Evolutionary conservation across 2,329 filamentous ascomycete genomes (phyloP).

Genomic region (Clonostachys chloroleuca): DNA sequence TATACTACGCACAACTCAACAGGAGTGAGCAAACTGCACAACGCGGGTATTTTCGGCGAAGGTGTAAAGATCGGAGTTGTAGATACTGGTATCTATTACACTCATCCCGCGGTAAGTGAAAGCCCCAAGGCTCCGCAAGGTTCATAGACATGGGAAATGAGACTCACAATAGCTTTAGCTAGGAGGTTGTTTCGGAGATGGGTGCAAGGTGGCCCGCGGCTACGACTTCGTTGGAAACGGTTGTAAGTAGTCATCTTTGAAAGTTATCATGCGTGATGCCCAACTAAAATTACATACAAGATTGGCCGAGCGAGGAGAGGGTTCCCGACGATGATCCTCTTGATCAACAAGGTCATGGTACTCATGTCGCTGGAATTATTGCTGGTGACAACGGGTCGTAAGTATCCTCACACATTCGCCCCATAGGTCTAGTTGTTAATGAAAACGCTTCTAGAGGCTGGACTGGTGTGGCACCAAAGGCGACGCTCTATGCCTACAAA

Average conservation of each 20-base stretch:
- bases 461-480: slow-evolving; percentile 19
- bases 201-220: slow-evolving; percentile 14
- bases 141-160: not conserved
- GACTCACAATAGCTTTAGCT: slow-evolving; percentile 31
- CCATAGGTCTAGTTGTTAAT: too few relatives aligned
- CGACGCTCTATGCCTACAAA: slow-evolving; percentile 17
- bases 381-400: slow-evolving; percentile 12
- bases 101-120: slow-evolving; percentile 7
- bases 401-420: too few relatives aligned
- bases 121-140: not conserved
- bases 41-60: slow-evolving; percentile 11
- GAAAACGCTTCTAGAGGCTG: slow-evolving; percentile 1
- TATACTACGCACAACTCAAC: slow-evolving; percentile 14
- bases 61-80: slow-evolving; percentile 16
- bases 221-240: slow-evolving; percentile 14
- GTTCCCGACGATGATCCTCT: slow-evolving; percentile 16
- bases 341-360: slow-evolving; percentile 17
- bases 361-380: slow-evolving; percentile 22
- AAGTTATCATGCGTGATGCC: too few relatives aligned
- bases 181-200: slow-evolving; percentile 13
- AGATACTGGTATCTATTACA: slow-evolving; percentile 16
- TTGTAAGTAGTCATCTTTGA: not conserved
- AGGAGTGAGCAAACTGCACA: slow-evolving; percentile 14
- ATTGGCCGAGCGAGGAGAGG: slow-evolving; percentile 1
- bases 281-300: not conserved